Percentiles rank a stretch among this genome's conserved stretches.
Evolutionary conservation across 306 rosid genomes (phyloP).

Genomic region (Sphenostylis stenocarpa): DNA sequence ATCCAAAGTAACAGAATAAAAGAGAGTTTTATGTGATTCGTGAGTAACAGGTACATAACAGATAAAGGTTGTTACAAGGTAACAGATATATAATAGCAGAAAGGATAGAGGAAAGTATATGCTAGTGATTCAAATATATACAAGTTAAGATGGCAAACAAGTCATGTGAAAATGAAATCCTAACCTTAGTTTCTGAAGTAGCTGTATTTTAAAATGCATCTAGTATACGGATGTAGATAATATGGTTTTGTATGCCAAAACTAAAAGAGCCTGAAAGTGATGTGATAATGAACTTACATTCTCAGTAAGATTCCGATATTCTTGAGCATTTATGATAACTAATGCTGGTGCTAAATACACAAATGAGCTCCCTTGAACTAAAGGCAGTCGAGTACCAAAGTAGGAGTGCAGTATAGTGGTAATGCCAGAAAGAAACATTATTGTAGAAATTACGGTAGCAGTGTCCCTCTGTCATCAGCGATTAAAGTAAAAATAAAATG

Average conservation of each 20-base stretch:
- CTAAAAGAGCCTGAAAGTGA: conserved; percentile 24
- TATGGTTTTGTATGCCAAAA: conserved; percentile 18
- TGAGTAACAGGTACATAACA: not conserved
- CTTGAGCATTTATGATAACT: conserved; percentile 77
- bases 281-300: conserved; percentile 61
- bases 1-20: conserved; percentile 15
- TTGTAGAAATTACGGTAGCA: conserved; percentile 86
- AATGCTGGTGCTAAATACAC: conserved; percentile 90
- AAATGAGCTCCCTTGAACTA: conserved; percentile 98
- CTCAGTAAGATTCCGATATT: conserved; percentile 82
- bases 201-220: conserved; percentile 17
- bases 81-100: conserved; percentile 17
- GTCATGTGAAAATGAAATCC: conserved; percentile 2
- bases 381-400: conserved; percentile 90
- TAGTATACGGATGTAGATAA: conserved; percentile 6
- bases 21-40: conserved; percentile 11
- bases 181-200: conserved; percentile 22
- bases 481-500: conserved; percentile 18
- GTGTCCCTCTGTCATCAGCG: conserved; percentile 70
- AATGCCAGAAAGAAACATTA: conserved; percentile 82
- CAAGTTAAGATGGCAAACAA: not conserved
- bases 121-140: not conserved
- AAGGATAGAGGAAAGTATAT: not conserved
- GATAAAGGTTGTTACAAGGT: not conserved
- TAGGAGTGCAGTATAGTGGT: conserved; percentile 79